Conservation (phyloP, 2,329 filamentous ascomycete genomes). For the Colletotrichum melonis region DNA sequence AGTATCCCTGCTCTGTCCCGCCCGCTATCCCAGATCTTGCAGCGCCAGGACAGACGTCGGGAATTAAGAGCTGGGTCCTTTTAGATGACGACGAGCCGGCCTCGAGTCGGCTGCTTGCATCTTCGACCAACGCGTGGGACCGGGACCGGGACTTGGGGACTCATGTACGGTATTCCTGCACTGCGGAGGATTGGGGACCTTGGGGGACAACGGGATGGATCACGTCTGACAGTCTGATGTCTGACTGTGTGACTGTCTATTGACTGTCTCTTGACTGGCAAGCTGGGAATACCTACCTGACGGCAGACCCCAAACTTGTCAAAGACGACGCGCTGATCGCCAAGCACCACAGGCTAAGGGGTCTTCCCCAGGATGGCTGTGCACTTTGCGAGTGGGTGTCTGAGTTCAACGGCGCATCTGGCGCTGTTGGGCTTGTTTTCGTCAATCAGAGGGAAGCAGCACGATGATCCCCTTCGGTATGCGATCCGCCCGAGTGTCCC, state of each 20-base stretch:
- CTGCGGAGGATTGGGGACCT: background rate
- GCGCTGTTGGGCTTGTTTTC: background rate
- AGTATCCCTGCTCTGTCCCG: conserved; percentile 20
- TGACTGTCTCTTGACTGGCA: background rate
- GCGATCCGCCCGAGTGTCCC: background rate
- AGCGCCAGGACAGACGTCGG: background rate
- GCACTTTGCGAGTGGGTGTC: background rate
- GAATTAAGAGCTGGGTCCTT: conserved; percentile 18
- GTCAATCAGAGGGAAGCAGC: background rate
- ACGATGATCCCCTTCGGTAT: background rate
- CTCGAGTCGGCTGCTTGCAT: conserved; percentile 1
- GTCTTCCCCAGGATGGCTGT: conserved; percentile 9
- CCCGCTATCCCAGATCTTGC: conserved; percentile 9
- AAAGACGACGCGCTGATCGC: background rate
- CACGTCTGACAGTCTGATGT: background rate
- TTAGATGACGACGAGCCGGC: conserved; percentile 8
- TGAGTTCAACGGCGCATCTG: background rate
- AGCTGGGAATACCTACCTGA: too few species aligned
- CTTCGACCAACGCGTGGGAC: background rate
- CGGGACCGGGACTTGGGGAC: background rate
- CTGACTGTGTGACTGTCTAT: background rate
- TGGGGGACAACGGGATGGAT: conserved; percentile 1
- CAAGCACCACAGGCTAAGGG: background rate
- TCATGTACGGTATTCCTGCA: background rate
- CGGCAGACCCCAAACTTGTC: background rate